These are phyloP conservation scores for Linanthus parryae DNA, from an alignment of 148 eudicot species.

Conservation along the genomic window DNA sequence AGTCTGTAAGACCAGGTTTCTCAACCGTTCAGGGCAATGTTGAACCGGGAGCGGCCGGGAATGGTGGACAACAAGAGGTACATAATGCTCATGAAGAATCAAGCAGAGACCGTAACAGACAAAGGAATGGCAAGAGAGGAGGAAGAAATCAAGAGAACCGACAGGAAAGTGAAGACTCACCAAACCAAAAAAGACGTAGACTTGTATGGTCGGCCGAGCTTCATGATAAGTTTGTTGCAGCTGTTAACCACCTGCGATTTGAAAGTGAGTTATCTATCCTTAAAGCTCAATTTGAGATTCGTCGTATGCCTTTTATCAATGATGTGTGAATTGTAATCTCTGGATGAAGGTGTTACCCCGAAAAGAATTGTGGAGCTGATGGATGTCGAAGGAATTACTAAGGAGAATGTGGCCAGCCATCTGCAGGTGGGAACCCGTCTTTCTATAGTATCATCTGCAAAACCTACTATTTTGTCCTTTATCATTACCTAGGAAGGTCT, in stretches of 20 bases:
- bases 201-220: neutral
- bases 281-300: neutral
- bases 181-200: neutral
- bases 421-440: too few relatives aligned
- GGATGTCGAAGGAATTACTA: constrained; percentile 81
- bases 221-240: neutral
- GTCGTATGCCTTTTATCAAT: neutral
- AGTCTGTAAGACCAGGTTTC: too few relatives aligned
- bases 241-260: neutral
- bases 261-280: neutral
- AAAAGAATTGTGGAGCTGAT: constrained; percentile 90
- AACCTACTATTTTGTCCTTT: too few relatives aligned
- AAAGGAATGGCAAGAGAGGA: too few relatives aligned
- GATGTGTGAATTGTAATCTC: neutral
- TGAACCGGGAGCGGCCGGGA: too few relatives aligned
- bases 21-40: too few relatives aligned
- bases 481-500: too few relatives aligned
- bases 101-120: too few relatives aligned
- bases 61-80: too few relatives aligned
- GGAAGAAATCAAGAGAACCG: too few relatives aligned
- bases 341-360: constrained; percentile 71
- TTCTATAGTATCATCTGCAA: too few relatives aligned
- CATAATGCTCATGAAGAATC: too few relatives aligned
- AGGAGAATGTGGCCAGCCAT: constrained; percentile 98
- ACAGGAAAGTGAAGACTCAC: neutral